These are phyloP conservation scores for Psidium friedrichsthalianum DNA, from an alignment of 345 rosid species.

Conservation along the genomic window DNA sequence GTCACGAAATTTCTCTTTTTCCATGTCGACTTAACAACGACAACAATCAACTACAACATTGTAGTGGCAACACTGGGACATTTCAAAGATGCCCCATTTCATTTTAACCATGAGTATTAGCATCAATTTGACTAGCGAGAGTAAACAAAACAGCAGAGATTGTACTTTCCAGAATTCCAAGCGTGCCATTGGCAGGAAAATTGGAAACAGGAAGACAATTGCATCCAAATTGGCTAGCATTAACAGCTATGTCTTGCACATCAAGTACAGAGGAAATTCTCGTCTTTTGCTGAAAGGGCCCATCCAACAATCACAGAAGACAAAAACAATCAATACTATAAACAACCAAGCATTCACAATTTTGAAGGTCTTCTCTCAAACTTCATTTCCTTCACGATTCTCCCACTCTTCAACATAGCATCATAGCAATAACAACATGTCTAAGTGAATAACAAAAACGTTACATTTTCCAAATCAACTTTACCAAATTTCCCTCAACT, in stretches of 20 bases:
- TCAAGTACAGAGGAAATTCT: neutral
- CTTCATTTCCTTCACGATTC: neutral
- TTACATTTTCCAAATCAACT: neutral
- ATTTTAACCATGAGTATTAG: neutral
- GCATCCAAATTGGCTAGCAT: neutral
- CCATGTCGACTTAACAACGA: neutral
- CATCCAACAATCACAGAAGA: neutral
- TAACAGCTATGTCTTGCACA: neutral
- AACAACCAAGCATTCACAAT: neutral
- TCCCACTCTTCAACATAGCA: neutral
- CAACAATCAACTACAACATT: neutral
- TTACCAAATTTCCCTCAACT: neutral
- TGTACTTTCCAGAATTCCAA: neutral
- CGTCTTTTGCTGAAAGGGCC: neutral
- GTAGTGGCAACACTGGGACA: neutral
- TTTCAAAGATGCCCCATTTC: neutral
- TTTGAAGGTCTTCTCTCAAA: neutral
- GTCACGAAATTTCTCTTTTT: neutral
- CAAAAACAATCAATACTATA: neutral
- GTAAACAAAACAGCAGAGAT: neutral
- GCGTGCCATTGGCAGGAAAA: neutral
- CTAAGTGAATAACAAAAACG: neutral
- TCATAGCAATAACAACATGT: neutral
- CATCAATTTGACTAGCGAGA: neutral
- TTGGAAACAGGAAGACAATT: neutral